A percentile compares a stretch with the other conserved stretches of the same genome.
phyloP scores from a whole-genome alignment of 768 basidiomycete genomes.

The Tulasnella sp. region DNA sequence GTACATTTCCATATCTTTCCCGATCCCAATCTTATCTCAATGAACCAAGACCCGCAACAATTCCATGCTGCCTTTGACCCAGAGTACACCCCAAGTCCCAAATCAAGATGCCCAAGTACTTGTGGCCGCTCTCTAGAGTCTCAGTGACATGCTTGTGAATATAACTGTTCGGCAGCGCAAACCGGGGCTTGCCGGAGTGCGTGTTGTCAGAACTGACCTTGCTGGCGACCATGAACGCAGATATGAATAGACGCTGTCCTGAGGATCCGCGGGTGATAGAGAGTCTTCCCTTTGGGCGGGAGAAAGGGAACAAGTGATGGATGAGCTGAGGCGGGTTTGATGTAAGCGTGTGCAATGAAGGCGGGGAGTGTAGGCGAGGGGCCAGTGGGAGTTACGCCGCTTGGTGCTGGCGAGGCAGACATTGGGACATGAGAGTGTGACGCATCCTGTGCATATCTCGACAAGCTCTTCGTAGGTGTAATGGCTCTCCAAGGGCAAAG shows the following conservation, averaged over 20 bases:
- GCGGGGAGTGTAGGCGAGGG: constrained; percentile 54
- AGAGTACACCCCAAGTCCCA: too few relatives aligned
- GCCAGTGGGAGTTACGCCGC: constrained; percentile 31
- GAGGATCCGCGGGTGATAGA: constrained; percentile 84
- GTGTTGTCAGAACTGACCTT: constrained; percentile 93
- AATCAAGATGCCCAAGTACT: too few relatives aligned
- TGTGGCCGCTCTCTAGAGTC: too few relatives aligned
- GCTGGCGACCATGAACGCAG: constrained; percentile 84
- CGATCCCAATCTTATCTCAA: too few relatives aligned
- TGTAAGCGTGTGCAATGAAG: constrained; percentile 86
- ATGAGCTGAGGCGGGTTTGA: constrained; percentile 59
- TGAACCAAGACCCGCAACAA: too few relatives aligned
- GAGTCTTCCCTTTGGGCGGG: constrained; percentile 81
- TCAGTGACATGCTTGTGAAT: too few relatives aligned
- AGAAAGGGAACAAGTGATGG: constrained; percentile 63
- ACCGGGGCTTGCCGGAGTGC: constrained; percentile 88
- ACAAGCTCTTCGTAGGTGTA: constrained; percentile 71
- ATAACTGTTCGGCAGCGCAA: constrained; percentile 80
- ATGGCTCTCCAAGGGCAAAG: constrained; percentile 23
- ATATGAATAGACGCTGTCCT: constrained; percentile 81
- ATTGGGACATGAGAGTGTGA: constrained; percentile 81
- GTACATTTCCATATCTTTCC: too few relatives aligned
- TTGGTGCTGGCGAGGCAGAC: constrained; percentile 40
- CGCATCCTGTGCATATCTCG: constrained; percentile 61
- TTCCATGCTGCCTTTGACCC: too few relatives aligned